Evolutionary conservation across 495 filamentous ascomycete genomes (phyloP), one percentile per base, ranked within the genome.

Genomic region (Aspergillus wentii): DNA sequence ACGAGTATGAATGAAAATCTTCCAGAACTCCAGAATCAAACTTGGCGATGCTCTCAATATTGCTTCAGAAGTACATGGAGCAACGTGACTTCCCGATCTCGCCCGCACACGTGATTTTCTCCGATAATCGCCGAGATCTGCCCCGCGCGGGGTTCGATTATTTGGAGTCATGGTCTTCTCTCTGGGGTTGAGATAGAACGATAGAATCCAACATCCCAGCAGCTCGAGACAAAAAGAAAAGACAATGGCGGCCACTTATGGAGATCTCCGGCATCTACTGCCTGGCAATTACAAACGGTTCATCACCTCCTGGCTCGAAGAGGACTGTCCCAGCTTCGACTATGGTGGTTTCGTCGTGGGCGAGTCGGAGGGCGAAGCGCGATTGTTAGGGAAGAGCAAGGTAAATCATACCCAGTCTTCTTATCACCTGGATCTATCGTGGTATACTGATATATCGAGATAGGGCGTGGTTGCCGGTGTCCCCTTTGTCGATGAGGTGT

Each of bases 321-420:
- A 98, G 64, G 92, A 98, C 66, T 91, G 88, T 16, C 92, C 92
- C 2, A 89, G 86, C 21, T 90, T 94, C 57, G 92, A 98, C 67
- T 95, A 95, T 56, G 94, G 89, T 46, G 92, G 92, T 27, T 98
- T 94, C 53, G 92, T 98, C 7, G 92, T 98, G 9, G 92, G 92
- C 32, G 80, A 90, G 40, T 70, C 75, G 13, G 68, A 71, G 5
- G 80, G 82, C 27, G 85, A 85, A 44, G 94, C 92, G 2, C 85
- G 80, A 8, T 69, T 98, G 25, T 78, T 90, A 52, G 88, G 86
- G n/a, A 98, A 97, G 68, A 86, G 81, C 40, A 59, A 76, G 30
- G 78, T 80, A 61, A 25, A 54, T 49, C 31, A 11, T 31, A 13
- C 4, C 14, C 28, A 11, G 9, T 8, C 10, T 10, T 28, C 17